Evolutionary conservation across 1,139 yeast genomes (phyloP), one percentile per base, ranked within the genome.

Genomic region (Lodderomyces elongisporus): DNA sequence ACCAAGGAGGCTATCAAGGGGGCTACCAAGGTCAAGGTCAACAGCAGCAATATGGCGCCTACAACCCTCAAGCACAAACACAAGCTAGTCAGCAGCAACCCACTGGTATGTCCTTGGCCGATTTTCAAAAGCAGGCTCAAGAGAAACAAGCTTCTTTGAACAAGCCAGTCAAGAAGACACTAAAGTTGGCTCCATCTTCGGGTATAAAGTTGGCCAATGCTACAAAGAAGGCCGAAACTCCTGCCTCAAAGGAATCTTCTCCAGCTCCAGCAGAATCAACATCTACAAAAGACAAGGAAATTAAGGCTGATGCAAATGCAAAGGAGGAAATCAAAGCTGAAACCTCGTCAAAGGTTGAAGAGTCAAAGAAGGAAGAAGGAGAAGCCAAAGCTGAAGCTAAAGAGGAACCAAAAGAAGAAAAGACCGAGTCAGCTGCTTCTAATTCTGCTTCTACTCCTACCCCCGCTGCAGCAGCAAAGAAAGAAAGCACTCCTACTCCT

Each of bases 91-190:
- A 24, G 26, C 51, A 43, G 30, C 56, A 47, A 39, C 51, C 53
- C 23, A 69, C 60, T 44, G 93, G 91, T 34, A 79, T 85, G 88
- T 78, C 94, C 25, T 70, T 88, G 49, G 95, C 88, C 38, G 95
- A 88, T 52, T 87, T 79, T 63, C 85, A 85, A 60, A 82, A 81
- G 55, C 81, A 80, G 58, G 76, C 80, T 53, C 62, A 68, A 40
- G 66, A 62, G 29, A 46, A 61, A 38, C 62, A 48, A 47, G 49
- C 62, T 39, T 49, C 60, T 41, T 58, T 66, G 50, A 65, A 62
- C 49, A 79, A 80, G 52, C 84, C 85, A 40, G 43, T 37, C 14
- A 68, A 69, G 53, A 65, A 58, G 49, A 77, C 79, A 28, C 70
- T 83, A 55, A 81, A 81, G 54, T 66, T 82, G 54, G 79, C 79